Conservation (phyloP, 768 basidiomycete species). For the Tricholoma matsutake region DNA sequence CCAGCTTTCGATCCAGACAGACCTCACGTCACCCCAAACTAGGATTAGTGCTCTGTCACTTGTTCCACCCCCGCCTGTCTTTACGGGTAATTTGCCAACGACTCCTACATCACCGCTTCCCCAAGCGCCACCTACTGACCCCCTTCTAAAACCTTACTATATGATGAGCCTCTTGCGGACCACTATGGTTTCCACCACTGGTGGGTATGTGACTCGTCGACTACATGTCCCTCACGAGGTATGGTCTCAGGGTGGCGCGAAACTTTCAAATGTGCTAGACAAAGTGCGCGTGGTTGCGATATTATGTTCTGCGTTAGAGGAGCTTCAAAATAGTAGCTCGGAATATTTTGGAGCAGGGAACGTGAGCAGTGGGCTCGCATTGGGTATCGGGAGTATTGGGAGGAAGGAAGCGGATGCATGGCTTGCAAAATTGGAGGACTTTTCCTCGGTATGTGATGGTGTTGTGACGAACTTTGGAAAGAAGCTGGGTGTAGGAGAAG, state of each 20-base stretch:
- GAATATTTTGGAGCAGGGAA: conserved; percentile 79
- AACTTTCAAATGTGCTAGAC: conserved; percentile 75
- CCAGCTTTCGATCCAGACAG: conserved; percentile 49
- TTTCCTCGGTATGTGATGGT: conserved; percentile 73
- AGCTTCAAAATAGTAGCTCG: conserved; percentile 66
- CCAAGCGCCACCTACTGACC: conserved; percentile 64
- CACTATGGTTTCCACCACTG: conserved; percentile 76
- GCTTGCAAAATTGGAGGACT: conserved; percentile 77
- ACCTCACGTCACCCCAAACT: conserved; percentile 27
- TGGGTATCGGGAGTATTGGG: conserved; percentile 75
- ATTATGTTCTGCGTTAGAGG: conserved; percentile 74
- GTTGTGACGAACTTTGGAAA: conserved; percentile 81
- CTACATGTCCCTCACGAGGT: conserved; percentile 87
- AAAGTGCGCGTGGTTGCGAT: conserved; percentile 86
- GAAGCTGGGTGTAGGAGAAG: conserved; percentile 87
- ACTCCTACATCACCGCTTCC: conserved; percentile 81
- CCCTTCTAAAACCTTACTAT: conserved; percentile 83
- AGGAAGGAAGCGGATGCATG: conserved; percentile 78
- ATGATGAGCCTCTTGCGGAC: conserved; percentile 79
- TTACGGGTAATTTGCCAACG: conserved; percentile 58
- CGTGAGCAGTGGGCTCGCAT: conserved; percentile 67
- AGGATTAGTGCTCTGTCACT: conserved; percentile 27
- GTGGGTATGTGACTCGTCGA: conserved; percentile 85
- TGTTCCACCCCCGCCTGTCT: conserved; percentile 43
- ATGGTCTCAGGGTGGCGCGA: conserved; percentile 89